phyloP scores from a whole-genome alignment of 106 monocot genomes.

The Dactylorhiza incarnata region DNA sequence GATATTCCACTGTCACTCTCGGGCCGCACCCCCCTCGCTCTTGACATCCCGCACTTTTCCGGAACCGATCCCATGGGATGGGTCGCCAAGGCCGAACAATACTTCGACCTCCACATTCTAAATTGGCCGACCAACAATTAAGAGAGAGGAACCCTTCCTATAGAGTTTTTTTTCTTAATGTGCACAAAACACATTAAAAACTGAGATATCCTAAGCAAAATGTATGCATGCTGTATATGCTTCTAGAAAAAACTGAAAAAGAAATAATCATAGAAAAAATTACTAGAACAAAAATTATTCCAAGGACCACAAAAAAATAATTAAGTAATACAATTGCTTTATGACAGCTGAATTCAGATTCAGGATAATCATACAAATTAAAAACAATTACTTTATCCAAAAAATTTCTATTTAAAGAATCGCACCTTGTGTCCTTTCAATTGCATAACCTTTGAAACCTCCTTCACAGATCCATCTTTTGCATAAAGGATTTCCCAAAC shows the following conservation, averaged over 20 bases:
- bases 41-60: no score
- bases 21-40: no score
- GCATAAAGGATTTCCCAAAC: slow-evolving; percentile 95
- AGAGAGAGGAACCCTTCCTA: no score
- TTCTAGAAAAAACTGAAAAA: background rate
- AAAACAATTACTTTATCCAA: background rate
- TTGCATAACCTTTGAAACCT: slow-evolving; percentile 89
- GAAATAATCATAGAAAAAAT: background rate
- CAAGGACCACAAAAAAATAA: background rate
- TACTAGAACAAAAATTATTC: background rate
- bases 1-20: no score
- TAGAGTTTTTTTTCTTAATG: no score
- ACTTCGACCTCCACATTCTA: no score
- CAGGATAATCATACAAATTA: background rate
- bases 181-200: no score
- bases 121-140: no score
- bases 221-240: background rate
- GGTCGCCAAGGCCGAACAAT: no score
- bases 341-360: background rate
- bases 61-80: no score
- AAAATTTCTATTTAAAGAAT: background rate
- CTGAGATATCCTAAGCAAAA: background rate
- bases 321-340: background rate
- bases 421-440: slow-evolving; percentile 95
- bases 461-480: slow-evolving; percentile 96